phyloP scores from a whole-genome alignment of 352 stramenopile genomes.

The Globisporangium heterothallicum region DNA sequence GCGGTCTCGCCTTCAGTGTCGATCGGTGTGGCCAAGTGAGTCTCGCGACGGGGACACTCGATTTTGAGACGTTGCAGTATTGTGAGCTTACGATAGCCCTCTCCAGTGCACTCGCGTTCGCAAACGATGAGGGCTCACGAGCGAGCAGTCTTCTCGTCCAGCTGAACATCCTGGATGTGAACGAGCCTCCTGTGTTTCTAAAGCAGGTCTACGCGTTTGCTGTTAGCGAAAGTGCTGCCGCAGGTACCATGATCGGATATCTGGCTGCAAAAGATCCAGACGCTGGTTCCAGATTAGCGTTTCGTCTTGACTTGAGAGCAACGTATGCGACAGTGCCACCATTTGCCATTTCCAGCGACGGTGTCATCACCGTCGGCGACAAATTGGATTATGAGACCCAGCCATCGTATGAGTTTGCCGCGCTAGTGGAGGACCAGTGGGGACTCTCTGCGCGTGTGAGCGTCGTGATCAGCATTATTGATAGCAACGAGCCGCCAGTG shows the following conservation, averaged over 20 bases:
- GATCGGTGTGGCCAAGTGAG: constrained; percentile 1
- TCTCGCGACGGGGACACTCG: neutral
- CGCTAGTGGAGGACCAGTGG: constrained; percentile 24
- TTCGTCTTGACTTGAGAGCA: neutral
- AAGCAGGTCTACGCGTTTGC: constrained; percentile 1
- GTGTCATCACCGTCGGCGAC: neutral
- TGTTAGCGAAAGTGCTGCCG: constrained; percentile 2
- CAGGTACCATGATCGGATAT: neutral
- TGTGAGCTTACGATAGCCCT: constrained; percentile 4
- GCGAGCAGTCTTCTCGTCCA: neutral
- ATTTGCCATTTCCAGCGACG: constrained; percentile 2
- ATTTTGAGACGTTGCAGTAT: constrained; percentile 2
- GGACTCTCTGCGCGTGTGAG: constrained; percentile 17
- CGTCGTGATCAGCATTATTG: constrained; percentile 29
- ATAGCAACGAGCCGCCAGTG: constrained; percentile 40
- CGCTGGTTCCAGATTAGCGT: neutral
- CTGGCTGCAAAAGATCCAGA: constrained; percentile 5
- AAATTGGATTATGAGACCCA: constrained; percentile 17
- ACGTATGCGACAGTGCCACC: neutral
- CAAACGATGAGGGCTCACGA: neutral
- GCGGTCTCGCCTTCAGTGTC: neutral
- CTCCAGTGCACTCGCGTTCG: constrained; percentile 2
- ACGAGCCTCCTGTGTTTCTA: constrained; percentile 6
- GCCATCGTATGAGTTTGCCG: constrained; percentile 12
- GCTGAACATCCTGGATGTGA: constrained; percentile 6